Conservation (phyloP, 257 asterid species). For the Ehretia macrophylla region DNA sequence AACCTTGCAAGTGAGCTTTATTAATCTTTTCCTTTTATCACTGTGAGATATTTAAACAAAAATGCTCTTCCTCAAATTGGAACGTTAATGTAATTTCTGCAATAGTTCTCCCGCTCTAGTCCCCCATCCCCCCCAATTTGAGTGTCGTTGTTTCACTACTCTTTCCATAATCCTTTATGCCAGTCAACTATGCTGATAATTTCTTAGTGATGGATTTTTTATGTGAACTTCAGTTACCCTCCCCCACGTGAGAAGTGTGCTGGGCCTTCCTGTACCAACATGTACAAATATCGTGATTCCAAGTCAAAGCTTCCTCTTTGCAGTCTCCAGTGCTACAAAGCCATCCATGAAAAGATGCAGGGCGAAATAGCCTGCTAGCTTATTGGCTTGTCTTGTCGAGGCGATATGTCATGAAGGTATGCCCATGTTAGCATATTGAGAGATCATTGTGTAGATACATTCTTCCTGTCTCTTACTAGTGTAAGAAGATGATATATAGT, state of each 20-base stretch:
- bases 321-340: conserved; percentile 94
- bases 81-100: background rate
- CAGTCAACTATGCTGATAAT: background rate
- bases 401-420: conserved; percentile 6
- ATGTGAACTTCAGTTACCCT: conserved; percentile 65
- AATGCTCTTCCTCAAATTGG: background rate
- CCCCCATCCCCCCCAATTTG: background rate
- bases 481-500: no score
- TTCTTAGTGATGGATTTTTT: conserved; percentile 11
- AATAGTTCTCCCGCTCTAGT: background rate
- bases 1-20: conserved; percentile 42
- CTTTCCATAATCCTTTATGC: background rate
- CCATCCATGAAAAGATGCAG: conserved; percentile 41
- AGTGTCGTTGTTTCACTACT: background rate
- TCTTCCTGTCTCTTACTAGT: background rate
- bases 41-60: background rate
- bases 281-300: conserved; percentile 93
- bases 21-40: background rate
- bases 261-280: conserved; percentile 73
- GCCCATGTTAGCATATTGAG: conserved; percentile 7
- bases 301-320: conserved; percentile 90
- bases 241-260: conserved; percentile 91
- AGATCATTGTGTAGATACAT: background rate
- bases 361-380: conserved; percentile 42
- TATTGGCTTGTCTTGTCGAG: background rate